phyloP scores from a whole-genome alignment of 1,284 basidiomycete genomes.

The Naganishia albida region DNA sequence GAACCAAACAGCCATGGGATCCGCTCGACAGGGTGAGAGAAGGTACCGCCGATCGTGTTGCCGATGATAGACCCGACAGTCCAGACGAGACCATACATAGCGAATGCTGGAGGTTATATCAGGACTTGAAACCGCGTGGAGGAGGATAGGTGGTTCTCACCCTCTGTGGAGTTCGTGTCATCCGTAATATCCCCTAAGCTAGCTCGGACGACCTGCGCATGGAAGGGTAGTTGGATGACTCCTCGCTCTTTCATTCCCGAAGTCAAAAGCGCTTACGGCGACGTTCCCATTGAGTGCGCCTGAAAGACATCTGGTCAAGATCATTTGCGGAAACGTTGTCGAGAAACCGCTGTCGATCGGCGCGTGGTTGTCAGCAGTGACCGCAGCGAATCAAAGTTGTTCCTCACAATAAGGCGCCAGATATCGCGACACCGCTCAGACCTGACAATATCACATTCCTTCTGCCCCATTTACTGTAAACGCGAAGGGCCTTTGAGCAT shows the following conservation, averaged over 20 bases:
- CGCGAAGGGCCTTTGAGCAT: no score
- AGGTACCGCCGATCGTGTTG: slow-evolving; percentile 41
- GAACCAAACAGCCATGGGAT: slow-evolving; percentile 50
- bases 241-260: no score
- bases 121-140: neutral
- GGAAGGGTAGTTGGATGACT: no score
- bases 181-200: slow-evolving; percentile 52
- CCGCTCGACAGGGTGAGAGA: slow-evolving; percentile 55
- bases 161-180: slow-evolving; percentile 49
- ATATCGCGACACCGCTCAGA: slow-evolving; percentile 46
- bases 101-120: slow-evolving; percentile 42
- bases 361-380: neutral
- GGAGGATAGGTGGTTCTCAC: neutral
- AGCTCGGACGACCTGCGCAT: slow-evolving; percentile 45
- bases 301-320: slow-evolving; percentile 43
- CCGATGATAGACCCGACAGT: slow-evolving; percentile 49
- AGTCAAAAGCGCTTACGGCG: slow-evolving; percentile 38
- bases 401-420: slow-evolving; percentile 46
- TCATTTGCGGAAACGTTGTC: slow-evolving; percentile 47
- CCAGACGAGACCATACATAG: slow-evolving; percentile 52
- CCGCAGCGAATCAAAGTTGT: neutral
- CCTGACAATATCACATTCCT: slow-evolving; percentile 49
- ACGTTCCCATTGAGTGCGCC: slow-evolving; percentile 52
- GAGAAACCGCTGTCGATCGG: slow-evolving; percentile 44
- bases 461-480: slow-evolving; percentile 43